Base-by-base conservation (phyloP, 2,329 filamentous ascomycete species). In the Verruconis gallopava region DNA sequence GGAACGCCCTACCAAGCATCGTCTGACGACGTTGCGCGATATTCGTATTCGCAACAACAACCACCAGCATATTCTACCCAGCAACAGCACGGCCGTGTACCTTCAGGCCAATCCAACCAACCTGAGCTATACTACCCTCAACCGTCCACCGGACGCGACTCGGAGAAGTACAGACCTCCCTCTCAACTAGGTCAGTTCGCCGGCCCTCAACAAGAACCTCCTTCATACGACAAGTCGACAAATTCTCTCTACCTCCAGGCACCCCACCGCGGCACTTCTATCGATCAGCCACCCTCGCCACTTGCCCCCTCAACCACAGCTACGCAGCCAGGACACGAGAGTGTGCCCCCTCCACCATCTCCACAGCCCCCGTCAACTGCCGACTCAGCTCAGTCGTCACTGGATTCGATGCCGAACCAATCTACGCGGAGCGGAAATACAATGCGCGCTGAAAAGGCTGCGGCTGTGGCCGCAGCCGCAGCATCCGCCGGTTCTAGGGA, bases 321-420 rank as follows among this genome's bases (percentile, higher is more conserved):
- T n/a, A n/a, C n/a, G n/a, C n/a, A n/a, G n/a, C n/a, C n/a, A n/a
- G n/a, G n/a, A n/a, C n/a, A n/a, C n/a, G n/a, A n/a, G n/a, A n/a
- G n/a, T n/a, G n/a, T n/a, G n/a, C 55, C 57, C 47, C 51, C 53
- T 48, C 54, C 56, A 30, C 36, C 41, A 18, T 37, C 41, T 18
- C 41, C 41, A 19, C 35, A 43, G 17, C 44, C 39, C 22, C 39
- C 44, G 13, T 38, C 44, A 13, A 40, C 37, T 17, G n/a, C 25
- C 21, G 20, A 22, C 21, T 44, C 42, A 5, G 21, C 39, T 20
- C 39, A 42, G 12, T 44, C 41, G 14, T 19, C 28, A 18, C 28
- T 28, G n/a, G 33, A 37, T 17, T 35, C 37, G 30, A 44, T 40
- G 42, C 42, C 36, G 34, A n/a, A n/a, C n/a, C 21, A 11, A 20